phyloP scores from a whole-genome alignment of 1,284 basidiomycete genomes.

The Ceratobasidium sp. region DNA sequence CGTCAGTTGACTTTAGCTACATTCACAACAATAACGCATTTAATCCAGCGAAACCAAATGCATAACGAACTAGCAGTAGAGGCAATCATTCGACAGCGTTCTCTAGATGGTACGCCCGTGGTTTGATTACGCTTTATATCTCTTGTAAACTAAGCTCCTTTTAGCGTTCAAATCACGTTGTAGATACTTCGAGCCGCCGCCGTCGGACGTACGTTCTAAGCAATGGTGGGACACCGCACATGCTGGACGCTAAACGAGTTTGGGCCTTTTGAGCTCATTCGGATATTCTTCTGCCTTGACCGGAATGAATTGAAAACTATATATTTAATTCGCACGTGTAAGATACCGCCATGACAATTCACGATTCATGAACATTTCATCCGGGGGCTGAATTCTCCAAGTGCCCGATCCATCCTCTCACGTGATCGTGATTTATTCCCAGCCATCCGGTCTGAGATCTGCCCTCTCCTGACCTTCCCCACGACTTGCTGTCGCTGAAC shows the following conservation, averaged over 20 bases:
- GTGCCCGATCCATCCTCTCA: slow-evolving; percentile 7
- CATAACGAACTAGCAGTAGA: slow-evolving; percentile 85
- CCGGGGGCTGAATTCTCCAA: too few relatives aligned
- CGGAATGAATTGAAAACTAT: too few relatives aligned
- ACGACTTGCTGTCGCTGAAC: slow-evolving; percentile 13
- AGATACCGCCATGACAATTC: too few relatives aligned
- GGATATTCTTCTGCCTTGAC: too few relatives aligned
- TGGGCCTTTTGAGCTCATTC: not conserved
- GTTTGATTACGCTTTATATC: not conserved
- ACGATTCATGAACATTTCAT: too few relatives aligned
- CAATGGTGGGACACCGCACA: slow-evolving; percentile 74
- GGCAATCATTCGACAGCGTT: slow-evolving; percentile 80
- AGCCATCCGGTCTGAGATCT: slow-evolving; percentile 21
- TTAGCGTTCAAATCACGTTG: slow-evolving; percentile 86
- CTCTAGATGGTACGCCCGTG: slow-evolving; percentile 75
- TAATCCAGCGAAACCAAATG: slow-evolving; percentile 77
- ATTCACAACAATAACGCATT: slow-evolving; percentile 15
- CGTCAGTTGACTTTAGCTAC: slow-evolving; percentile 50
- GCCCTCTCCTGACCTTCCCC: slow-evolving; percentile 4
- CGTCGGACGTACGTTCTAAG: slow-evolving; percentile 70
- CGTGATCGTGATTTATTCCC: slow-evolving; percentile 44
- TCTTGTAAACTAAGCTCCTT: slow-evolving; percentile 14
- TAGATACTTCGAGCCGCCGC: slow-evolving; percentile 81
- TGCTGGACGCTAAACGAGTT: slow-evolving; percentile 34
- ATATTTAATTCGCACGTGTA: too few relatives aligned